These are phyloP conservation scores for Chaetothyriales sp. DNA, from an alignment of 2,329 filamentous ascomycete species.

Conservation along the genomic window DNA sequence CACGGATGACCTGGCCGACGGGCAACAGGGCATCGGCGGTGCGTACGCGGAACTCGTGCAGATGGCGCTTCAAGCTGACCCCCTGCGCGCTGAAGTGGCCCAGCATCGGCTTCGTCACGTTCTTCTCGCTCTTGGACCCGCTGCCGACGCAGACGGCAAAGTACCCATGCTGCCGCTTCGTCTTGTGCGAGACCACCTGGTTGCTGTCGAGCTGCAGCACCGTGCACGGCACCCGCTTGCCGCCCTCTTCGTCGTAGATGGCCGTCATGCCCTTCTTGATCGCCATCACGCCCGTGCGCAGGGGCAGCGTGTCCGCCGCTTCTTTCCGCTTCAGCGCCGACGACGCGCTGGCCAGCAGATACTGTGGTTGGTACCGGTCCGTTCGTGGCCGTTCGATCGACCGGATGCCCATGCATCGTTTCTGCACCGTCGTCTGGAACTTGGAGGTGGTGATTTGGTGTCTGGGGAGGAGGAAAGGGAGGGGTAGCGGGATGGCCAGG, in stretches of 20 bases:
- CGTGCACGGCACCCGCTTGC: slow-evolving; percentile 68
- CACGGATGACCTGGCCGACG: slow-evolving; percentile 59
- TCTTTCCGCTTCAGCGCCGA: slow-evolving; percentile 45
- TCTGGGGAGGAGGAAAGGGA: slow-evolving; percentile 18
- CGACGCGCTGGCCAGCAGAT: slow-evolving; percentile 39
- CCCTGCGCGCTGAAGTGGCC: slow-evolving; percentile 77
- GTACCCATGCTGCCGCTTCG: slow-evolving; percentile 66
- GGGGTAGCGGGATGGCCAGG: slow-evolving; percentile 12
- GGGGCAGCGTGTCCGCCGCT: slow-evolving; percentile 38
- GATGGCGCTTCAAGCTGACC: slow-evolving; percentile 66
- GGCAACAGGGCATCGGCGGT: slow-evolving; percentile 55
- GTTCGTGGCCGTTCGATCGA: slow-evolving; percentile 38
- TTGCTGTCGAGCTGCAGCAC: slow-evolving; percentile 87
- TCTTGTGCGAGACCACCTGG: slow-evolving; percentile 79
- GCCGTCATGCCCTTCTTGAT: slow-evolving; percentile 95
- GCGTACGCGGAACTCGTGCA: slow-evolving; percentile 78
- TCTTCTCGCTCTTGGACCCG: slow-evolving; percentile 57
- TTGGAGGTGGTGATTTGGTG: slow-evolving; percentile 7
- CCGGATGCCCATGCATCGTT: slow-evolving; percentile 37
- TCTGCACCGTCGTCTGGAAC: slow-evolving; percentile 23
- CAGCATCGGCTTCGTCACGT: slow-evolving; percentile 66
- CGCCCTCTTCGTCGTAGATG: slow-evolving; percentile 62
- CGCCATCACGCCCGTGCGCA: slow-evolving; percentile 67
- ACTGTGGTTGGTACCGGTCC: slow-evolving; percentile 37
- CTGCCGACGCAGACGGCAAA: slow-evolving; percentile 82